Conservation (phyloP, 2,329 filamentous ascomycete genomes). For the Ophiostoma pallidulum region DNA sequence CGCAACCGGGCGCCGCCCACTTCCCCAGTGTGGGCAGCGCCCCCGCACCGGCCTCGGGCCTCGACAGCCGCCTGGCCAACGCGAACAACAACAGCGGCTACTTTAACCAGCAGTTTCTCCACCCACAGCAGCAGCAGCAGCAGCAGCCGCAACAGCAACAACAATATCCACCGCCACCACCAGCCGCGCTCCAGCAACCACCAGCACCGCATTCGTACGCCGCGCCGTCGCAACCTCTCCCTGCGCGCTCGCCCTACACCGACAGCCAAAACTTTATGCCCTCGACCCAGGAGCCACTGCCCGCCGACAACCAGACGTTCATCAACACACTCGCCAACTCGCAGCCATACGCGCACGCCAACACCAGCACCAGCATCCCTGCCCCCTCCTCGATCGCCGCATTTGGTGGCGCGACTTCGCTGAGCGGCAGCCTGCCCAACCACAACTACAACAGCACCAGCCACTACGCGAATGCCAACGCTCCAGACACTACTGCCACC, state of each 20-base stretch:
- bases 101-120: slow-evolving; percentile 22
- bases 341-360: slow-evolving; percentile 22
- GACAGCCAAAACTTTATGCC: slow-evolving; percentile 14
- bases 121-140: slow-evolving; percentile 7
- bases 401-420: slow-evolving; percentile 10
- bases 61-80: not conserved
- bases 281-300: slow-evolving; percentile 15
- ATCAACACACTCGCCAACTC: slow-evolving; percentile 27
- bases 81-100: slow-evolving; percentile 22
- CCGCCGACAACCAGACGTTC: slow-evolving; percentile 24
- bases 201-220: not conserved
- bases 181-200: not conserved
- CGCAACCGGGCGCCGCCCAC: not conserved
- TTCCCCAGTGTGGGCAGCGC: not conserved
- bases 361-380: too few relatives aligned
- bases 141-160: slow-evolving; percentile 8
- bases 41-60: not conserved
- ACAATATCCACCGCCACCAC: not conserved
- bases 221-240: slow-evolving; percentile 3
- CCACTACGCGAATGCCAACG: too few relatives aligned
- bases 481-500: too few relatives aligned
- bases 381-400: slow-evolving; percentile 21
- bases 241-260: slow-evolving; percentile 13
- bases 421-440: not conserved
- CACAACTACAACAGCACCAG: slow-evolving; percentile 11